Evolutionary conservation across 805 yeast species (phyloP).

Genomic region (Schwanniomyces vanrijiae): DNA sequence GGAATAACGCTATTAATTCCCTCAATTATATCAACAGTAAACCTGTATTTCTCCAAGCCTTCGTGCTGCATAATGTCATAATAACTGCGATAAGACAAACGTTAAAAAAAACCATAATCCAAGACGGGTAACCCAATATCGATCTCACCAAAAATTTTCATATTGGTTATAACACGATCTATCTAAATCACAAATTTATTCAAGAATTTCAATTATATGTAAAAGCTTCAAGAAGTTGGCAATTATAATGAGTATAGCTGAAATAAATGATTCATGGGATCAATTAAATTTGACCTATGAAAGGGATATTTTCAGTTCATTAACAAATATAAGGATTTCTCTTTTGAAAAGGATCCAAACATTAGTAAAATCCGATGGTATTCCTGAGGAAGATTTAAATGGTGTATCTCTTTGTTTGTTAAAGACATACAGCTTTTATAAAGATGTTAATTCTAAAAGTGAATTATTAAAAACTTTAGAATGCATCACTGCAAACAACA

Average conservation of each 20-base stretch:
- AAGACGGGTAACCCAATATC: background rate
- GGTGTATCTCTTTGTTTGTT: conserved; percentile 32
- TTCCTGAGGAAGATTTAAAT: conserved; percentile 17
- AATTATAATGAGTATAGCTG: background rate
- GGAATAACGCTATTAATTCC: too few species aligned
- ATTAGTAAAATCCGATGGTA: conserved; percentile 22
- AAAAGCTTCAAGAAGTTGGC: background rate
- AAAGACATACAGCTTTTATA: conserved; percentile 50
- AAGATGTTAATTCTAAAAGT: conserved; percentile 49
- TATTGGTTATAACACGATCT: background rate
- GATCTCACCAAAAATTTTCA: conserved; percentile 1
- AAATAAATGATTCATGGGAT: conserved; percentile 1
- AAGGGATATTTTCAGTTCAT: conserved; percentile 29
- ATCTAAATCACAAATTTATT: background rate
- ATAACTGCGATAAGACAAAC: background rate
- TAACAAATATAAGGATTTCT: conserved; percentile 33
- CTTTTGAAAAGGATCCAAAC: conserved; percentile 28
- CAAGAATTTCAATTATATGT: background rate
- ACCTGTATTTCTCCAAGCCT: too few species aligned
- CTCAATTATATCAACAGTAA: too few species aligned
- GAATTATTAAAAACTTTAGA: conserved; percentile 41
- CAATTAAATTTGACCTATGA: conserved; percentile 21
- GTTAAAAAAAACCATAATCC: background rate
- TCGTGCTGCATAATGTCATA: too few species aligned
- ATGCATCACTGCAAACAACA: conserved; percentile 30